Base-by-base conservation (phyloP, 2,329 filamentous ascomycete species). In the Alternaria panax region DNA sequence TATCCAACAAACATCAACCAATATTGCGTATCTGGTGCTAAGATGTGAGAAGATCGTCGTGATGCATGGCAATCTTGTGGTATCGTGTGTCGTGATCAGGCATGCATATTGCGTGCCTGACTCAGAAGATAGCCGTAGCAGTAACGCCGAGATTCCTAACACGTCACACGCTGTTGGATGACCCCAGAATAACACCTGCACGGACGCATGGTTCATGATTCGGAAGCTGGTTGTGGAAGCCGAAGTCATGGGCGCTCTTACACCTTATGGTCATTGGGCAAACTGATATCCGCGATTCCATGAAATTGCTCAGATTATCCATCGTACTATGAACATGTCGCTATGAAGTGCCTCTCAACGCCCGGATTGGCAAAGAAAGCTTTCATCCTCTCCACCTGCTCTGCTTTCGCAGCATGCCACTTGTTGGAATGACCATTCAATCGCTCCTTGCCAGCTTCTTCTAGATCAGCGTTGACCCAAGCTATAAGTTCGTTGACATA, bases 401-500 rank as follows among this genome's bases (percentile, higher is more conserved):
- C 72, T 32, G 53, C 66, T 65, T 75, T 80, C 20, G 75, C 75
- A 38, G 64, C 59, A 32, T 75, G 68, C 77, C 79, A 81, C 50
- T 56, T 59, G 22, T 70, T 57, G 5, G 74, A 74, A 67, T 82
- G 80, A 1, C 78, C 78, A 22, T 54, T 28, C 53, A 81, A 63
- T 27, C 22, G 57, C 20, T 43, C 45, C 42, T 50, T 43, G 2
- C 72, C 73, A 12, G 38, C 38, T 24, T 57, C 54, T 22, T 52
- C 60, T 42, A 75, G 57, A 38, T 77, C 70, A 5, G 32, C 28
- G 61, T 82, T 82, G 7, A 80, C 73, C 74, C 78, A 79, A 14
- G 57, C 68, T 11, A 80, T 59, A 40, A 82, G 62, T 46, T 79
- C 76, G 47, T 76, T 54, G 20, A 80, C 79, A 74, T 81, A 80